phyloP scores from a whole-genome alignment of 2,329 filamentous ascomycete genomes.

The Leptographium procerum region DNA sequence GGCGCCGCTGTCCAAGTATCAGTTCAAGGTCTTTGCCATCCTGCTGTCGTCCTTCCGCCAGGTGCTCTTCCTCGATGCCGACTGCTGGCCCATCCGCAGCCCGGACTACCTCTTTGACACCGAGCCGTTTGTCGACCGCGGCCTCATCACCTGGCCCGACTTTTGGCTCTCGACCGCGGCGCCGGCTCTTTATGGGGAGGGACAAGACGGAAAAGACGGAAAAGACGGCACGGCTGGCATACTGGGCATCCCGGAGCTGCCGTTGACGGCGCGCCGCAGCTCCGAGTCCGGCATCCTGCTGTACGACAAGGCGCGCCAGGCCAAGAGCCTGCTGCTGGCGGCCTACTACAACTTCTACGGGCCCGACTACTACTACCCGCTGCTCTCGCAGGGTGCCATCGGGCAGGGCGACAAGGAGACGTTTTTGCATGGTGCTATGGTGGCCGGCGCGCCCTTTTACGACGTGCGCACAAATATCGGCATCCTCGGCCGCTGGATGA shows the following conservation, averaged over 20 bases:
- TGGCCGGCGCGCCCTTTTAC: conserved; percentile 27
- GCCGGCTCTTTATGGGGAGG: conserved; percentile 27
- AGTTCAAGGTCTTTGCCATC: conserved; percentile 45
- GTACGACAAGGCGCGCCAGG: conserved; percentile 35
- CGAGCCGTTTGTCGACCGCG: conserved; percentile 38
- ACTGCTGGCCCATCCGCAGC: conserved; percentile 35
- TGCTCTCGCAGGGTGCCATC: conserved; percentile 30
- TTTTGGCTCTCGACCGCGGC: conserved; percentile 34
- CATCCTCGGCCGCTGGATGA: conserved; percentile 21
- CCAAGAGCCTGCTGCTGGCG: conserved; percentile 33
- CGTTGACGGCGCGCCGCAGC: conserved; percentile 20
- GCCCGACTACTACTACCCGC: conserved; percentile 36
- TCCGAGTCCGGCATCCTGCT: conserved; percentile 38
- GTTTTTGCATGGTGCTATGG: conserved; percentile 31
- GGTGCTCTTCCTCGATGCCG: conserved; percentile 46
- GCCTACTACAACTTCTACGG: conserved; percentile 46
- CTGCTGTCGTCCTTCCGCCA: conserved; percentile 48
- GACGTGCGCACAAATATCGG: conserved; percentile 22
- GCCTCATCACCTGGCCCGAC: conserved; percentile 47
- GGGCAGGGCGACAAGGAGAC: conserved; percentile 39
- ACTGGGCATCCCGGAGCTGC: conserved; percentile 21
- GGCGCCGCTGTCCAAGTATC: conserved; percentile 28
- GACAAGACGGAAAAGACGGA: background rate
- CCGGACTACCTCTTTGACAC: conserved; percentile 33
- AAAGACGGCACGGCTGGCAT: conserved; percentile 17